Conservation (phyloP, 306 rosid genomes). For the Casuarina glauca region DNA sequence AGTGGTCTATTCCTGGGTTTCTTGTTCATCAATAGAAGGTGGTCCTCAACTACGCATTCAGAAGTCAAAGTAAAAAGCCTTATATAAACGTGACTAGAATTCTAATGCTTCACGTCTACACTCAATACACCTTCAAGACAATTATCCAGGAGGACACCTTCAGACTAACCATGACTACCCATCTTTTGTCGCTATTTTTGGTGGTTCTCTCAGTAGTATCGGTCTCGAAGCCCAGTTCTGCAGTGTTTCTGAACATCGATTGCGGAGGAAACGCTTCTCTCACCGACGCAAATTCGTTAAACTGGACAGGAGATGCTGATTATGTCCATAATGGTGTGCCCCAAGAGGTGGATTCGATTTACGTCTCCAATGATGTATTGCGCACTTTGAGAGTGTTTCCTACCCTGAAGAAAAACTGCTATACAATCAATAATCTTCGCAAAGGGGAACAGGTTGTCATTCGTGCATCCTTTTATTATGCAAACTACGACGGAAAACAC, state of each 20-base stretch:
- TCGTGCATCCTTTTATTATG: conserved; percentile 32
- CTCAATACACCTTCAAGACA: no score
- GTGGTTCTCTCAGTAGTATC: neutral
- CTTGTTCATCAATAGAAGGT: no score
- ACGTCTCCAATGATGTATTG: neutral
- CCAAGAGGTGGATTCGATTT: neutral
- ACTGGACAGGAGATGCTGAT: conserved; percentile 26
- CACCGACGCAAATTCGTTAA: neutral
- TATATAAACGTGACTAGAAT: no score
- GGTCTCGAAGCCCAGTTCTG: neutral
- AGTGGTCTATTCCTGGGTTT: no score
- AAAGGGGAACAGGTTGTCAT: conserved; percentile 20
- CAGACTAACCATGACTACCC: no score
- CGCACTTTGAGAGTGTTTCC: conserved; percentile 24
- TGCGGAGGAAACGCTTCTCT: conserved; percentile 23
- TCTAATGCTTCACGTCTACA: no score
- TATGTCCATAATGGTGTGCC: conserved; percentile 23
- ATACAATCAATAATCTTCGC: neutral
- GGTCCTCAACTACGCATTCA: no score
- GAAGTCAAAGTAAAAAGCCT: no score
- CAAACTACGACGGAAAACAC: conserved; percentile 25
- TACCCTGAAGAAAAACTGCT: conserved; percentile 22
- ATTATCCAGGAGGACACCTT: no score
- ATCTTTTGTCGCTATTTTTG: neutral
- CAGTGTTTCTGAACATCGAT: conserved; percentile 29